Base-by-base conservation (phyloP, 768 basidiomycete genomes). In the Rhizopogon rudus region DNA sequence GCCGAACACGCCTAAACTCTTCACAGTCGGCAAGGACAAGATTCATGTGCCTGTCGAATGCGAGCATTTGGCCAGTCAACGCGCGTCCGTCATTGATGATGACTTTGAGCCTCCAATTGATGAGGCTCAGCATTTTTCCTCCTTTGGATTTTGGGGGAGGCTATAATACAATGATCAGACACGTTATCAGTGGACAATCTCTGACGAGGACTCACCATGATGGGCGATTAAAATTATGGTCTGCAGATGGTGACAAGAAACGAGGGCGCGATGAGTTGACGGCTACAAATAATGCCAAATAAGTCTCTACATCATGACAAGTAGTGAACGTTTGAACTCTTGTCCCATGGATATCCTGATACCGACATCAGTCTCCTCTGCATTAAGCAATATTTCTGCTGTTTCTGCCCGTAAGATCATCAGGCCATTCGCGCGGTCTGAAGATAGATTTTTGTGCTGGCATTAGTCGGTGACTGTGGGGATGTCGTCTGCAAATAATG, bases 41-140 rank as follows among this genome's bases (percentile, higher is more conserved):
- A 75, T 99, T 99, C 97, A 98, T 99, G 74, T 99, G 97, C 67
- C 91, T 88, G 77, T 99, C 97, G 71, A 98, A 99, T 51, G 97
- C 97, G 71, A 99, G 88, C 92, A 98, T 97, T 76, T 98, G 97
- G 41, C 97, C 97, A 44, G 91, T 93, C 64, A 98, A 77, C 54
- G 90, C 83, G 71, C 97, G 91, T 57, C 94, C 94, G 73, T 99
- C 97, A 86, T 88, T 97, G 74, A 98, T 87, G 56, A 94, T 97
- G 56, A 98, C 87, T 75, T 91, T 95, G 62, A 99, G 82, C 73
- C 96, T 81, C 91, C 96, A 98, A 76, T 98, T 94, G 79, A 99
- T 84, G 76, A 98, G 87, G 71, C 87, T 75, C 70, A 96, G 87
- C 93, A 99, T 97, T 81, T 95, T 94, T 71, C 95, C 94, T 69